Evolutionary conservation across 2,329 filamentous ascomycete species (phyloP).

Genomic region (Neocucurbitaria cava): DNA sequence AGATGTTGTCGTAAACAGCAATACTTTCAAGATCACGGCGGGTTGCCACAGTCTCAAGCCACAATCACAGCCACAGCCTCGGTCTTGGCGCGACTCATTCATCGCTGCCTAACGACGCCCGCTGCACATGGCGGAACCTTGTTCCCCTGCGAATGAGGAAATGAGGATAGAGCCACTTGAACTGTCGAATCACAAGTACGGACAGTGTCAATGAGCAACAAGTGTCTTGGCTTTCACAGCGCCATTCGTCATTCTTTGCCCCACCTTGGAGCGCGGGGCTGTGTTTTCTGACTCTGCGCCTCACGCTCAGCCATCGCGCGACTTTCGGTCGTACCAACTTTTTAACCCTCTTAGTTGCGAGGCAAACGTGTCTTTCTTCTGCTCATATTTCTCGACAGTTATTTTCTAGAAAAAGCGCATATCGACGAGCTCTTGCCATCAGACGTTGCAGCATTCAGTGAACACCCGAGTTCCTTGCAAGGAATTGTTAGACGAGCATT

Average conservation of each 20-base stretch:
- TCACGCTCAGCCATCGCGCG: background rate
- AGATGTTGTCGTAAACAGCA: too few relatives aligned
- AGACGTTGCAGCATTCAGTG: background rate
- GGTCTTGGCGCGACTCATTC: background rate
- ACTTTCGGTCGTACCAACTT: background rate
- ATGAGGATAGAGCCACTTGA: background rate
- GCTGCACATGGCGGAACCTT: background rate
- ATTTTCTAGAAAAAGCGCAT: background rate
- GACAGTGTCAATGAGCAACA: background rate
- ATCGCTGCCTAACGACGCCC: background rate
- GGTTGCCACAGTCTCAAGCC: background rate
- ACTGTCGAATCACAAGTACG: background rate
- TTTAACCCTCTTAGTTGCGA: background rate
- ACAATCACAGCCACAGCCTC: background rate
- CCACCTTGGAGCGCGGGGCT: background rate
- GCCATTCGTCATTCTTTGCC: background rate
- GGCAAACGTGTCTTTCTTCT: background rate
- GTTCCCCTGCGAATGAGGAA: background rate
- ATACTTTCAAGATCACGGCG: too few relatives aligned
- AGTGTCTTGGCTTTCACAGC: background rate
- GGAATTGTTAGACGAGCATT: background rate
- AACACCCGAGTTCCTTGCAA: background rate
- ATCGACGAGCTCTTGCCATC: background rate
- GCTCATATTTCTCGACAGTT: background rate
- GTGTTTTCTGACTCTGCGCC: background rate